phyloP scores from a whole-genome alignment of 2,329 filamentous ascomycete species.

The Fusarium metavorans region DNA sequence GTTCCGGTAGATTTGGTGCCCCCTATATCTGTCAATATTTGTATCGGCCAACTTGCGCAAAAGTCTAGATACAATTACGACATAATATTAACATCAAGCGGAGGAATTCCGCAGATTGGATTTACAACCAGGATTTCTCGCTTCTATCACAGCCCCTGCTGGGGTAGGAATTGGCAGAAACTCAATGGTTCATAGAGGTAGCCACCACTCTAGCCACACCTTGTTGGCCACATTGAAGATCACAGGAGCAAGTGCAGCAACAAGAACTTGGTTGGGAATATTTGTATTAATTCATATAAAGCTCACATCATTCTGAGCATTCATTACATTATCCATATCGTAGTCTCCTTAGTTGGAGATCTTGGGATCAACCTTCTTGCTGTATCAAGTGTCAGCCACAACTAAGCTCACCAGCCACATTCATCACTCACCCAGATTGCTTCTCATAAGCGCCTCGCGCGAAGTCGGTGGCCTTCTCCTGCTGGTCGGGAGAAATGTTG shows the following conservation, averaged over 20 bases:
- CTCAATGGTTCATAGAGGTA: background rate
- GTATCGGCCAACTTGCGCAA: background rate
- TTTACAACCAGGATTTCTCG: background rate
- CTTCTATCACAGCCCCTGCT: background rate
- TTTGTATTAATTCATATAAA: conserved; percentile 36
- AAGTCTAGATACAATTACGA: background rate
- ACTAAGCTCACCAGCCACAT: background rate
- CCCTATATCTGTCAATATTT: background rate
- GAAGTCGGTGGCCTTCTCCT: conserved; percentile 56
- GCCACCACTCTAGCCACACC: background rate
- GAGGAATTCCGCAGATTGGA: background rate
- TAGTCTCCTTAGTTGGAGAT: conserved; percentile 49
- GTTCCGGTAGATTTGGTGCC: background rate
- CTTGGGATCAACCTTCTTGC: conserved; percentile 45
- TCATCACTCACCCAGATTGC: conserved; percentile 49
- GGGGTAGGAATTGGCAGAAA: background rate
- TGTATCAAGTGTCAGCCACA: conserved; percentile 21
- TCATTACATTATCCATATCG: conserved; percentile 12
- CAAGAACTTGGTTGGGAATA: background rate
- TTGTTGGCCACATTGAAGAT: background rate
- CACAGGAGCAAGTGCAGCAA: background rate
- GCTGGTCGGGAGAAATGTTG: conserved; percentile 48
- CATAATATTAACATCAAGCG: background rate
- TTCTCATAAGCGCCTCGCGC: conserved; percentile 52
- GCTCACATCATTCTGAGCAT: conserved; percentile 19